A percentile compares a stretch with the other conserved stretches of the same genome.
phyloP scores from a whole-genome alignment of 345 rosid genomes.

The Boechera retrofracta region DNA sequence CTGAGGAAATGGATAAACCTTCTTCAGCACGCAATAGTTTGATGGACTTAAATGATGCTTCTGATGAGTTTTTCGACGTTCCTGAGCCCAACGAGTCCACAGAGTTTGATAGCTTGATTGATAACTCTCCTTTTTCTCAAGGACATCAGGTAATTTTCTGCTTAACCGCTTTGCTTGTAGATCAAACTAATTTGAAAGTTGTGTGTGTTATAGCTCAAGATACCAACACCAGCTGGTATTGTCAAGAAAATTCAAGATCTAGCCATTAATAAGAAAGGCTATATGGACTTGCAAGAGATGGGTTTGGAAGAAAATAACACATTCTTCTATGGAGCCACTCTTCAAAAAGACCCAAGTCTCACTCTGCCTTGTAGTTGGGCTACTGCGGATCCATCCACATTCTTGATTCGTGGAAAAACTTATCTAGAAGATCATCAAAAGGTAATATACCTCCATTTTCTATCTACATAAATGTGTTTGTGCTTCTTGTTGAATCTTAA shows the following conservation, averaged over 20 bases:
- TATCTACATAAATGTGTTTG: background rate
- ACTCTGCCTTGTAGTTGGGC: constrained; percentile 77
- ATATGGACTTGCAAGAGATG: constrained; percentile 65
- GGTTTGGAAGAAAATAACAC: constrained; percentile 43
- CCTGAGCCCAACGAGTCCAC: constrained; percentile 59
- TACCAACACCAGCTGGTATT: constrained; percentile 66
- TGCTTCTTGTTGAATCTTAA: constrained; percentile 1
- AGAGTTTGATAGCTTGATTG: constrained; percentile 54
- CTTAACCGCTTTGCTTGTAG: constrained; percentile 21
- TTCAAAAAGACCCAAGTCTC: constrained; percentile 64
- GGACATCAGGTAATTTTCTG: constrained; percentile 42
- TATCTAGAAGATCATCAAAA: constrained; percentile 71
- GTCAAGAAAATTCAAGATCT: constrained; percentile 83
- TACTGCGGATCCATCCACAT: constrained; percentile 71
- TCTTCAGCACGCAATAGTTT: constrained; percentile 53
- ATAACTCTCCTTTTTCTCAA: constrained; percentile 51
- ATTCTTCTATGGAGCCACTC: constrained; percentile 71
- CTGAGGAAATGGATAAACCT: constrained; percentile 54
- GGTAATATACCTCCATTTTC: constrained; percentile 47
- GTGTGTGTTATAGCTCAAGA: constrained; percentile 46
- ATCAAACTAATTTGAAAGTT: constrained; percentile 44
- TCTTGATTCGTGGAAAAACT: constrained; percentile 77
- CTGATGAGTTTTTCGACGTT: constrained; percentile 95
- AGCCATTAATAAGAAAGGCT: constrained; percentile 76
- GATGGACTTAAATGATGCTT: constrained; percentile 59